phyloP scores from a whole-genome alignment of 2,329 filamentous ascomycete species.

The Phoma sp. region DNA sequence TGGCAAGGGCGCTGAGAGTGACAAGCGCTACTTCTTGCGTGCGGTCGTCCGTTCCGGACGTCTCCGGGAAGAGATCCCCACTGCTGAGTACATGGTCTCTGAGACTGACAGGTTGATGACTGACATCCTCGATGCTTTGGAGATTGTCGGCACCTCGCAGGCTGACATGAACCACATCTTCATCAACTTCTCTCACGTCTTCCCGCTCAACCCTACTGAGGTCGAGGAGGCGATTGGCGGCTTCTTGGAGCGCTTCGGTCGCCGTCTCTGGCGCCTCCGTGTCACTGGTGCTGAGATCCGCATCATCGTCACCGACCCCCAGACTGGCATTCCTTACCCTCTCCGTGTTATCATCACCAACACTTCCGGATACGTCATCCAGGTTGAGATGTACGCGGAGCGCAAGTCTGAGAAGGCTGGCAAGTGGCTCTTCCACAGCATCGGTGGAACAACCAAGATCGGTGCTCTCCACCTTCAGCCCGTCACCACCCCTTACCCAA shows the following conservation, averaged over 20 bases:
- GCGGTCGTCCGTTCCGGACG: constrained; percentile 93
- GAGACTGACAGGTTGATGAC: constrained; percentile 97
- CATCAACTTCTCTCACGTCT: constrained; percentile 98
- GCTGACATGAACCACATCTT: constrained; percentile 99
- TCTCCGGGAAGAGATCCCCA: constrained; percentile 95
- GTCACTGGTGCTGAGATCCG: constrained; percentile 98
- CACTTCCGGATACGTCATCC: constrained; percentile 96
- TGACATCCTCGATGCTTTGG: constrained; percentile 94
- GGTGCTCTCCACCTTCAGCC: constrained; percentile 93
- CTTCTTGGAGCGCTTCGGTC: constrained; percentile 95
- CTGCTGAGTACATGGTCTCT: constrained; percentile 97
- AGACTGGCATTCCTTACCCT: constrained; percentile 84
- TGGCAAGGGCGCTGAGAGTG: constrained; percentile 91
- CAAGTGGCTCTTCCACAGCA: constrained; percentile 98
- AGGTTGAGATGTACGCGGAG: constrained; percentile 97
- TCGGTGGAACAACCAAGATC: constrained; percentile 93
- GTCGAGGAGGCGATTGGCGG: constrained; percentile 92
- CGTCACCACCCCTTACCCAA: constrained; percentile 91
- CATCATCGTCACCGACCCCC: constrained; percentile 93
- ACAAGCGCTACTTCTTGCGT: constrained; percentile 98
- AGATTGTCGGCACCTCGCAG: constrained; percentile 99
- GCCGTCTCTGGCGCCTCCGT: constrained; percentile 93
- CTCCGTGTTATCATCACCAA: constrained; percentile 97
- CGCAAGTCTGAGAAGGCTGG: constrained; percentile 93
- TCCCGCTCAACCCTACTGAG: constrained; percentile 87